Conservation (phyloP, 2,329 filamentous ascomycete species). For the Neodidymelliopsis sp. region DNA sequence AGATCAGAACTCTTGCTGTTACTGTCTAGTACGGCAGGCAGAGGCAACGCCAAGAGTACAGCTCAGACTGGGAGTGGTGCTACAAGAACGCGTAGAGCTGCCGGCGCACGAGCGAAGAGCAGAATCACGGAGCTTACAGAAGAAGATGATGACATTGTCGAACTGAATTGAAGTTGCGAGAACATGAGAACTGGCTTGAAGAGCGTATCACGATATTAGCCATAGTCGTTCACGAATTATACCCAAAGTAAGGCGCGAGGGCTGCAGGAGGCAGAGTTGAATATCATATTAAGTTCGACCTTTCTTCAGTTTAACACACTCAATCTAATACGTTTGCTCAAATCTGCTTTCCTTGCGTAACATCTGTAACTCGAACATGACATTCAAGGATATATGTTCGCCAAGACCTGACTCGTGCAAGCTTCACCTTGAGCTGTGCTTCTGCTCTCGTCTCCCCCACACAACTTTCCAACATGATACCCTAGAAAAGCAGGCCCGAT, state of each 20-base stretch:
- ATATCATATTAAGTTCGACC: too few relatives aligned
- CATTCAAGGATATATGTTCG: constrained; percentile 2
- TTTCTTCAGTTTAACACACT: not conserved
- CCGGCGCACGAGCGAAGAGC: constrained; percentile 19
- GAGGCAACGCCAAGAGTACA: not conserved
- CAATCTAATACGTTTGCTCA: not conserved
- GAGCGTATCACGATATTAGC: too few relatives aligned
- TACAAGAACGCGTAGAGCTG: constrained; percentile 14
- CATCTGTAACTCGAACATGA: not conserved
- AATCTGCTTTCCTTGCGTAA: not conserved
- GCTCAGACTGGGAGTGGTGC: constrained; percentile 13
- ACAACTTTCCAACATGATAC: constrained; percentile 18
- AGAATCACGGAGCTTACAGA: constrained; percentile 30
- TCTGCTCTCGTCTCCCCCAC: constrained; percentile 3
- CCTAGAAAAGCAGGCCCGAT: constrained; percentile 4
- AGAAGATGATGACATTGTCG: constrained; percentile 35
- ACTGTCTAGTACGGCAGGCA: not conserved
- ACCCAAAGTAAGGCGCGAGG: not conserved
- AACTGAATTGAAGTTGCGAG: constrained; percentile 34
- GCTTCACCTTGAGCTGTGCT: constrained; percentile 12
- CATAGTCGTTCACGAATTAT: not conserved
- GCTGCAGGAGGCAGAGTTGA: not conserved
- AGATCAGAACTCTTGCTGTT: not conserved
- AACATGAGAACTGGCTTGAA: too few relatives aligned
- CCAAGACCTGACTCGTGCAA: constrained; percentile 37